Base-by-base conservation (phyloP, 495 filamentous ascomycete species). In the Daldinia concentrica region DNA sequence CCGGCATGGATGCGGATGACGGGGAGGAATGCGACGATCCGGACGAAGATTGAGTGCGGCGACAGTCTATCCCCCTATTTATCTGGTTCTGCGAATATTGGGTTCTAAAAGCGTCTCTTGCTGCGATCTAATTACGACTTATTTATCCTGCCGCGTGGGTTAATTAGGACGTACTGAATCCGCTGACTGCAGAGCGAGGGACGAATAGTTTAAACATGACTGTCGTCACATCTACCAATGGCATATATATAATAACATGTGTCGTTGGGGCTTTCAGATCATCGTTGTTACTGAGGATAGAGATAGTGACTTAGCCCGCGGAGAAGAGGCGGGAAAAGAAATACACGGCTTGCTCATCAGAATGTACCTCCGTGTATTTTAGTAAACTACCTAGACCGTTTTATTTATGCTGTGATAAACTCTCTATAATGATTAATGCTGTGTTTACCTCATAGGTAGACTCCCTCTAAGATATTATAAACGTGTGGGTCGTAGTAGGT, bases 31-130 rank as follows among this genome's bases (percentile, higher is more conserved):
- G 81, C 52, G 82, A 83, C 52, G 83, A 83, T 56, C 79, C 82
- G 51, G 81, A 81, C 67, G 80, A 77, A 45, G 84, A 77, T 77
- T 77, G 55, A 52, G 39, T 74, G 77, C 73, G 79, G 82, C 83
- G 82, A 73, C 80, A 80, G 80, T 83, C 79, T 80, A 82, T n/a
- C n/a, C 79, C 83, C 82, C 82, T 85, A 81, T 82, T 83, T 39
- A 79, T 75, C 85, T 86, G 82, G 83, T 85, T 83, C 82, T 85
- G 79, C 76, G 57, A 62, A 73, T 64, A 71, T 59, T 24, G 41
- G 29, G 43, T 51, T 50, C n/a, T 52, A 60, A 30, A 52, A 51
- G 68, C 67, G 14, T 14, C 12, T n/a, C 30, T 57, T 51, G 26
- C 34, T 43, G 30, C 29, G 15, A 27, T 8, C 15, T 19, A 14